Evolutionary conservation across 768 basidiomycete species (phyloP), one percentile per base, ranked within the genome.

Genomic region (Grammothele lineata): DNA sequence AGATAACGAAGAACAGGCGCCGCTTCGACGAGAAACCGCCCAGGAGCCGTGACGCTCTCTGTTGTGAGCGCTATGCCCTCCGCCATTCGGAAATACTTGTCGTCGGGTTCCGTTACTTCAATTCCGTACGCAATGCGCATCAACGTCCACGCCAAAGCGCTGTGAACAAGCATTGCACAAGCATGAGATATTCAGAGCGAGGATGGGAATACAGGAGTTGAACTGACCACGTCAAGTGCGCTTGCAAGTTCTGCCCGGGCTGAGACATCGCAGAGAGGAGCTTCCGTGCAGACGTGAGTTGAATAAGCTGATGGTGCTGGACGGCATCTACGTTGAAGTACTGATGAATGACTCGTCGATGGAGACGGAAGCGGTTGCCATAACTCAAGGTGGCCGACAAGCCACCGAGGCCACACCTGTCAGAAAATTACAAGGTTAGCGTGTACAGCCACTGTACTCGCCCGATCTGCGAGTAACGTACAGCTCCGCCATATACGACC

Each of bases 301-400:
- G 19, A 38, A 38, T 38, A 11, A 23, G 37, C 24, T 38, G 19
- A n/a, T 21, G n/a, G 22, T 23, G 25, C 7, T 10, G 7, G 46
- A 47, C 12, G 34, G 23, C 27, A 6, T 38, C 37, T 8, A 23
- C 15, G 37, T 23, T 23, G 19, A 38, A 22, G 21, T 19, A 64
- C 0, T 65, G 62, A 12, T 70, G 67, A 45, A 75, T 57, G 10
- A 68, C 57, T 42, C 67, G 66, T 33, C 74, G 68, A 58, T 73
- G 72, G 44, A 61, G 64, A 4, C 70, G 63, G 51, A 73, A 66
- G 18, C 57, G 64, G 32, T 72, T 64, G 38, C 66, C 68, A 54
- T 71, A 71, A n/a, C n/a, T n/a, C n/a, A n/a, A n/a, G n/a, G n/a
- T n/a, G n/a, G n/a, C n/a, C n/a, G n/a, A n/a, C n/a, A n/a, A n/a